Conservation (phyloP, 371 early-diverging fungal species). For the Saksenaea vasiformis region DNA sequence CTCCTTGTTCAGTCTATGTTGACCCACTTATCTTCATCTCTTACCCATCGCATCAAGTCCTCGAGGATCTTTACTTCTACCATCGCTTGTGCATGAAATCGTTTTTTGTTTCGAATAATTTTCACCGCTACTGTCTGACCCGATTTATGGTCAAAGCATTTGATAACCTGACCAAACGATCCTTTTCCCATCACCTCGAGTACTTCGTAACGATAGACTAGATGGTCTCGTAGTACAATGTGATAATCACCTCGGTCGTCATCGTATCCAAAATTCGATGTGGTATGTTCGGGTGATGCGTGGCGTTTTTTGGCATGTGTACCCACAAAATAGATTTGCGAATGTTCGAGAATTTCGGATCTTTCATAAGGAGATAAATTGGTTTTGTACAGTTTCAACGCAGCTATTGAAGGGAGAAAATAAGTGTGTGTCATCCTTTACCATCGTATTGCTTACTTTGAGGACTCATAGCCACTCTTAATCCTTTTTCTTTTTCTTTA, state of each 20-base stretch:
- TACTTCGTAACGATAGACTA: constrained; percentile 84
- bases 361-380: constrained; percentile 80
- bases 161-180: constrained; percentile 90
- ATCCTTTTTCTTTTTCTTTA: constrained; percentile 13
- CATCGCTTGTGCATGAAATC: constrained; percentile 86
- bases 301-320: constrained; percentile 62
- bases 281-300: constrained; percentile 43
- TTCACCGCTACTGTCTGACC: constrained; percentile 83
- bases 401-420: constrained; percentile 18
- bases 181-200: constrained; percentile 85
- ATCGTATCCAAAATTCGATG: constrained; percentile 77
- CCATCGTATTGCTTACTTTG: constrained; percentile 23
- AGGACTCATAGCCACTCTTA: constrained; percentile 45
- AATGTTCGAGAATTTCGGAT: constrained; percentile 78
- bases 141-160: constrained; percentile 78
- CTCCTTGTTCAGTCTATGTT: not conserved
- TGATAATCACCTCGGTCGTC: constrained; percentile 85
- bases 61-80: constrained; percentile 86
- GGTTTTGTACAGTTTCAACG: constrained; percentile 59
- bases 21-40: not conserved
- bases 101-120: constrained; percentile 86
- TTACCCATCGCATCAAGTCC: constrained; percentile 51
- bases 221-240: constrained; percentile 74
- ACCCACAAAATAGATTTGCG: constrained; percentile 87
- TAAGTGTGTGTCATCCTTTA: not conserved